These are phyloP conservation scores for Pinus tabuliformis DNA, from an alignment of 75 land plant genomes.

Conservation along the genomic window DNA sequence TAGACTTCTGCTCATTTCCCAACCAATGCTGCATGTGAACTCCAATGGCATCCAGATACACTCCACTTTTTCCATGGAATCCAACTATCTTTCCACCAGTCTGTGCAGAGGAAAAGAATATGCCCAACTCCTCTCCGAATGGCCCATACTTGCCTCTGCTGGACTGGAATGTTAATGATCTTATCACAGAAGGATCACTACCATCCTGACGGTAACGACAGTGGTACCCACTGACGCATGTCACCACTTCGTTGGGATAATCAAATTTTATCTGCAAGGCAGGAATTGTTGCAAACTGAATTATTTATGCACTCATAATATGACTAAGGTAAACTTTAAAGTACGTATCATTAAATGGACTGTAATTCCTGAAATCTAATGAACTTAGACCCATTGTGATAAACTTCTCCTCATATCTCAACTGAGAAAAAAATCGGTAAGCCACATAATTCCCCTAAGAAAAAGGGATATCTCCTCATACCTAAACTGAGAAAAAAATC, in stretches of 20 bases:
- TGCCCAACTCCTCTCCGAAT: constrained; percentile 52
- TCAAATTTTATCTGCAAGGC: constrained; percentile 28
- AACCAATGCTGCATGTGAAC: constrained; percentile 29
- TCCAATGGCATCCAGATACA: constrained; percentile 47
- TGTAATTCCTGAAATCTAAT: background rate
- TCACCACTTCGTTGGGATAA: constrained; percentile 52
- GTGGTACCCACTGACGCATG: constrained; percentile 39
- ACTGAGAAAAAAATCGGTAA: too few species aligned
- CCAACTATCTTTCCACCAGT: constrained; percentile 63
- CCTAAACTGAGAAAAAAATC: too few species aligned
- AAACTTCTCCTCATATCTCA: too few species aligned
- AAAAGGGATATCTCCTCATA: too few species aligned
- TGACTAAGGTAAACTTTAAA: too few species aligned
- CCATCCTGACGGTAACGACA: constrained; percentile 9
- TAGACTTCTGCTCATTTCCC: constrained; percentile 1
- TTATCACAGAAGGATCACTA: constrained; percentile 12
- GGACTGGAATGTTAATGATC: constrained; percentile 45
- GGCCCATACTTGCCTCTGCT: constrained; percentile 47
- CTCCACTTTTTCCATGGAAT: constrained; percentile 25
- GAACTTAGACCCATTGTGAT: too few species aligned
- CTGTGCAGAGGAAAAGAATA: constrained; percentile 38
- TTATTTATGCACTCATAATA: too few species aligned
- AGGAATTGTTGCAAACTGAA: background rate
- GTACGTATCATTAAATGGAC: too few species aligned
- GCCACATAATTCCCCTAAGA: too few species aligned